phyloP scores from a whole-genome alignment of 306 rosid genomes.

The Geum urbanum region DNA sequence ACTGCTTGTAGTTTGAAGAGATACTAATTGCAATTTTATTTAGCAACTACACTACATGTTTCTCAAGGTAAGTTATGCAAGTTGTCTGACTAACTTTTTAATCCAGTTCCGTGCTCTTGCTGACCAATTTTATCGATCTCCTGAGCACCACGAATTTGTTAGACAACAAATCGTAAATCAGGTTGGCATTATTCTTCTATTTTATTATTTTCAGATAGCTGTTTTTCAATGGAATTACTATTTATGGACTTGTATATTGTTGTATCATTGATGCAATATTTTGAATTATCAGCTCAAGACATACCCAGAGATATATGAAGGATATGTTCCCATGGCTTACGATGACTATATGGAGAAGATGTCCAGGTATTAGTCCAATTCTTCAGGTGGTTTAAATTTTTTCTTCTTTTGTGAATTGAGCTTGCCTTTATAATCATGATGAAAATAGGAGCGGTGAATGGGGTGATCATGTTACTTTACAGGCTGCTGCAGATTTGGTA shows the following conservation, averaged over 20 bases:
- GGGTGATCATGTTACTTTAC: slow-evolving; percentile 58
- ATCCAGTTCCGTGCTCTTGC: slow-evolving; percentile 54
- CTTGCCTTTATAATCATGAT: slow-evolving; percentile 10
- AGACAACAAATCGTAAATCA: slow-evolving; percentile 52
- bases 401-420: slow-evolving; percentile 7
- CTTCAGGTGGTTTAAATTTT: slow-evolving; percentile 1
- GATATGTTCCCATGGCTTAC: slow-evolving; percentile 59
- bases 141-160: slow-evolving; percentile 56
- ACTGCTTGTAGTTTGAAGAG: not conserved
- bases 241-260: slow-evolving; percentile 5
- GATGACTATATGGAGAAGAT: slow-evolving; percentile 52
- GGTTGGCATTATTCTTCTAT: slow-evolving; percentile 26
- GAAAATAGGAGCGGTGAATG: slow-evolving; percentile 50
- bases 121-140: slow-evolving; percentile 48
- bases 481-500: slow-evolving; percentile 61
- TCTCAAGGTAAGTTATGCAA: not conserved
- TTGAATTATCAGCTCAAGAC: slow-evolving; percentile 44
- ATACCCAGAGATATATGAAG: slow-evolving; percentile 49
- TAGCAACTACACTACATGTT: not conserved
- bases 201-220: not conserved
- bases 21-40: not conserved
- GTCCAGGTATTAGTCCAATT: slow-evolving; percentile 37
- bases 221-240: not conserved
- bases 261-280: slow-evolving; percentile 13
- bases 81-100: slow-evolving; percentile 13